Base-by-base conservation (phyloP, 108 stramenopile species). In the Nitzschia palea region DNA sequence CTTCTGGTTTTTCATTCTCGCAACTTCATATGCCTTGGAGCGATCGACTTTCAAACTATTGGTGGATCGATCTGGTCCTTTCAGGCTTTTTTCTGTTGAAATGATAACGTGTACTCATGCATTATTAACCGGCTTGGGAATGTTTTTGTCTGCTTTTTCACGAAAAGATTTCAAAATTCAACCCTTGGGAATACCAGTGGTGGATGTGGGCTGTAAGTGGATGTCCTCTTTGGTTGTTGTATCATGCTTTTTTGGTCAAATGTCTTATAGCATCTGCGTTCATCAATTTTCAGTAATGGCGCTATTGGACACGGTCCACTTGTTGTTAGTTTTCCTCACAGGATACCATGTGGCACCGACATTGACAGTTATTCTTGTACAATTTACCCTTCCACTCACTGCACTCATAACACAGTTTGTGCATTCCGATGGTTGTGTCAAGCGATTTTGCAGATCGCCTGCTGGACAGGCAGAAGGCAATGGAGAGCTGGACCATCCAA, bases 41-140 rank as follows among this genome's bases (percentile, higher is more conserved):
- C 79, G 93, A 58, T 77, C 74, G 23, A 84, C 89, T 3, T 94
- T 89, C 70, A 91, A 94, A 63, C 15, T 90, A 10, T 40, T 94
- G 35, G 86, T 91, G 43, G 93, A 94, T 70, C 73, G 85, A 17
- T 74, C 86, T n/a, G 93, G 86, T 6, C 89, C 89, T 25, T 94
- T 91, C 63, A 82, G 93, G 34, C 50, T 94, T 18, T 79, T 94
- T 31, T 65, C 83, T 4, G 93, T 86, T 14, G 85, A 86, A 40
- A 60, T 86, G 62, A 78, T 94, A 20, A 62, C 85, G 53, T 79
- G 69, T 28, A 32, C 69, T 36, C 93, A 94, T 74, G 88, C 88
- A 0, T 23, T 79, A 0, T 36, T 94, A 58, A 36, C 83, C 56
- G 84, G 68, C 0, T 1, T 83, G 3, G 70, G 70, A 18, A 76